Percentiles rank a stretch among this genome's conserved stretches.
Conservation (phyloP, 2,329 filamentous ascomycete genomes). For the Ascochyta rabiei region DNA sequence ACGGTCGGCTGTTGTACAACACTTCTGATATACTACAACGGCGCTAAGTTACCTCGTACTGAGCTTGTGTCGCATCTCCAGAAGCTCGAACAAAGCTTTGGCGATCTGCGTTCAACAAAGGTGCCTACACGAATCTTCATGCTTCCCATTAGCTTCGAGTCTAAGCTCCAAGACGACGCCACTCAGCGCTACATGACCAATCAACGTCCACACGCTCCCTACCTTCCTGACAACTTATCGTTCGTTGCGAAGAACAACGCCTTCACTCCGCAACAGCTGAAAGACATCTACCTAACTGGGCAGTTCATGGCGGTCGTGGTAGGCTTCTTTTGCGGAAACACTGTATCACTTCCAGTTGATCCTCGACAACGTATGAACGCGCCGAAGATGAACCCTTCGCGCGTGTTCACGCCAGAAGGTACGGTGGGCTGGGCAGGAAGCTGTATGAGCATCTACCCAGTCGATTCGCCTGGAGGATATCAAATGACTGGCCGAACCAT, state of each 20-base stretch:
- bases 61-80: constrained; percentile 49
- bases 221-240: constrained; percentile 66
- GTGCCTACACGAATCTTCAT: constrained; percentile 52
- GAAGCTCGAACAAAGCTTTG: constrained; percentile 49
- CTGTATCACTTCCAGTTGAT: constrained; percentile 59
- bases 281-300: constrained; percentile 58
- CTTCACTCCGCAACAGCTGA: constrained; percentile 56
- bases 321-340: constrained; percentile 62
- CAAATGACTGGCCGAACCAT: constrained; percentile 61
- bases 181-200: constrained; percentile 67
- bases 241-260: constrained; percentile 64
- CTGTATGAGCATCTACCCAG: constrained; percentile 62
- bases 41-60: constrained; percentile 42
- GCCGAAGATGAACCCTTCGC: constrained; percentile 63
- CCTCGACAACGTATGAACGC: constrained; percentile 60
- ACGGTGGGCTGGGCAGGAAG: constrained; percentile 62
- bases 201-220: constrained; percentile 65
- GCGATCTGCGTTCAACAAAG: constrained; percentile 50
- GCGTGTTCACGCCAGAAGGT: constrained; percentile 63
- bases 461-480: constrained; percentile 63
- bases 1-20: constrained; percentile 59
- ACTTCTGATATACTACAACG: constrained; percentile 52
- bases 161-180: constrained; percentile 56
- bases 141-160: constrained; percentile 53
- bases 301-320: constrained; percentile 60